phyloP scores from a whole-genome alignment of 805 yeast genomes.

The Ogataea neopini region DNA sequence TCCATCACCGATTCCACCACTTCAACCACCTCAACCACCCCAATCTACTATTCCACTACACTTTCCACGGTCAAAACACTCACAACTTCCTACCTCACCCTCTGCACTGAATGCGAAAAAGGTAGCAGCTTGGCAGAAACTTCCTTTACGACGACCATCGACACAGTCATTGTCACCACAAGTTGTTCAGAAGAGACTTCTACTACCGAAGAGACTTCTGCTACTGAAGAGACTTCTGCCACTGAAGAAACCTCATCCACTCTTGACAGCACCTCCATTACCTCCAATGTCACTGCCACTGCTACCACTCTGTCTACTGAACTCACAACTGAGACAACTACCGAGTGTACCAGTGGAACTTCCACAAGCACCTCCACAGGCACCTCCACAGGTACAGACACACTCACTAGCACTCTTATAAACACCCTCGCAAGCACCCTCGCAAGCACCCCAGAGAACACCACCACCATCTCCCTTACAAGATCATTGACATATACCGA shows the following conservation, averaged over 20 bases:
- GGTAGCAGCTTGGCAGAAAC: neutral
- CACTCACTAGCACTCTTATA: neutral
- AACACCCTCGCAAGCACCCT: too few species aligned
- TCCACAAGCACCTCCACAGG: too few species aligned
- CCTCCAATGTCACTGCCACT: too few species aligned
- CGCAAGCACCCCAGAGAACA: constrained; percentile 1
- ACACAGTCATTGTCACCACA: constrained; percentile 1
- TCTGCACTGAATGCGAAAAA: constrained; percentile 1
- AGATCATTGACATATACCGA: neutral
- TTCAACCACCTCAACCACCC: neutral
- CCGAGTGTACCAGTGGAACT: neutral
- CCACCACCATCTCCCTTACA: constrained; percentile 3
- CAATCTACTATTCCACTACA: neutral
- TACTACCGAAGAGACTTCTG: neutral
- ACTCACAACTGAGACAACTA: neutral
- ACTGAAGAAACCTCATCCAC: too few species aligned
- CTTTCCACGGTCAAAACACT: neutral
- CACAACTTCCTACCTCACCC: constrained; percentile 5
- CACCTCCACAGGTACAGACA: neutral
- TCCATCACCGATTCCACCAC: too few species aligned
- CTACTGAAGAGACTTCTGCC: neutral
- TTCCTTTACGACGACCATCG: neutral
- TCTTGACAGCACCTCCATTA: too few species aligned
- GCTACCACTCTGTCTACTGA: too few species aligned
- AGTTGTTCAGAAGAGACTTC: neutral